These are phyloP conservation scores for Meripilus lineatus DNA, from an alignment of 1,284 basidiomycete species.

Conservation along the genomic window DNA sequence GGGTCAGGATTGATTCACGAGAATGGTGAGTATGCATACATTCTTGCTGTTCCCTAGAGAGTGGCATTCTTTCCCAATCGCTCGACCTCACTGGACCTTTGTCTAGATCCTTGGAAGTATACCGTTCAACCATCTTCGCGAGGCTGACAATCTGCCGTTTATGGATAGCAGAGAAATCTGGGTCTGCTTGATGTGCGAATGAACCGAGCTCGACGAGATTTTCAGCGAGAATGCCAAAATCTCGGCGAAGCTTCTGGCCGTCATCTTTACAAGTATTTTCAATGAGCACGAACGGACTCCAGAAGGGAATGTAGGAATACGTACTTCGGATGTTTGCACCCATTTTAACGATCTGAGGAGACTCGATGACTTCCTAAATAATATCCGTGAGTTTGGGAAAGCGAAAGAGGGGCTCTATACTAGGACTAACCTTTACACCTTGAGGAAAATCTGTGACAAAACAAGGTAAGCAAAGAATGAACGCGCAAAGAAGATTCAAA, in stretches of 20 bases:
- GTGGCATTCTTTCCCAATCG: slow-evolving; percentile 48
- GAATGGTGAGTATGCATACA: slow-evolving; percentile 32
- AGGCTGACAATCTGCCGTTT: slow-evolving; percentile 48
- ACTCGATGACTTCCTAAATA: slow-evolving; percentile 43
- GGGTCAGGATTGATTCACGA: neutral
- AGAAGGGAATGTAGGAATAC: slow-evolving; percentile 14
- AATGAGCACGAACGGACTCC: neutral
- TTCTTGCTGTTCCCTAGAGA: slow-evolving; percentile 39
- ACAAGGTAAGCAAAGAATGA: no score
- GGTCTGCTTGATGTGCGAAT: slow-evolving; percentile 46
- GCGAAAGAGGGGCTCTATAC: no score
- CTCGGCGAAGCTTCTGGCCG: slow-evolving; percentile 53
- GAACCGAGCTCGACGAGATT: slow-evolving; percentile 54
- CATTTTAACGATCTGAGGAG: slow-evolving; percentile 41
- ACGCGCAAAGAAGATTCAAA: neutral
- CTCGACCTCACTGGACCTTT: slow-evolving; percentile 51
- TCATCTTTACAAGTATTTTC: slow-evolving; percentile 38
- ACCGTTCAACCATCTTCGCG: slow-evolving; percentile 47
- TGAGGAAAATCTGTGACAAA: slow-evolving; percentile 44
- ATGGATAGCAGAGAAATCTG: slow-evolving; percentile 28
- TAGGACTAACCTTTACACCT: slow-evolving; percentile 37
- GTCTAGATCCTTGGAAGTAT: slow-evolving; percentile 40
- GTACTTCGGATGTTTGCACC: slow-evolving; percentile 59
- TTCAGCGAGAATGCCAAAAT: slow-evolving; percentile 49
- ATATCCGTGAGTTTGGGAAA: no score